Conservation (phyloP, 2,329 filamentous ascomycete genomes). For the Colletotrichum gloeosporioides region DNA sequence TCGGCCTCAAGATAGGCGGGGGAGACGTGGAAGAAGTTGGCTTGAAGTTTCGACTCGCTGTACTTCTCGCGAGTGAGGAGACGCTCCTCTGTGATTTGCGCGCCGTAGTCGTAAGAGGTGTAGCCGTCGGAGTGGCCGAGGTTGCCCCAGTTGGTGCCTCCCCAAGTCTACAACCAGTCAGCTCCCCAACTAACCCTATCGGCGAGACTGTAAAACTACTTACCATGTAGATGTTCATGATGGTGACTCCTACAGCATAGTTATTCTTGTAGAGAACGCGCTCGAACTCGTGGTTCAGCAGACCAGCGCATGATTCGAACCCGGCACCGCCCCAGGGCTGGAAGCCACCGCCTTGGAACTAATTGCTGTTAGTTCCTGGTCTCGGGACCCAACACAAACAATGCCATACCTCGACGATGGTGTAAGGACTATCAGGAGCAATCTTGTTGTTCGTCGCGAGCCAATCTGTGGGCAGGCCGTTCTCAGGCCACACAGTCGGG, state of each 20-base stretch:
- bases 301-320: slow-evolving; percentile 66
- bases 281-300: slow-evolving; percentile 72
- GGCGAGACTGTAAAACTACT: no score
- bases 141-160: slow-evolving; percentile 82
- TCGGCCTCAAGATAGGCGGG: slow-evolving; percentile 68
- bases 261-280: slow-evolving; percentile 78
- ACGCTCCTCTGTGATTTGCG: slow-evolving; percentile 67
- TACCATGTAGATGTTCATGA: slow-evolving; percentile 78
- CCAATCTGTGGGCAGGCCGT: slow-evolving; percentile 62
- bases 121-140: slow-evolving; percentile 68
- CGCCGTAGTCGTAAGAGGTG: slow-evolving; percentile 54
- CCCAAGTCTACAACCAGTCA: slow-evolving; percentile 54
- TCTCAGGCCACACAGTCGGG: slow-evolving; percentile 62
- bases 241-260: slow-evolving; percentile 64
- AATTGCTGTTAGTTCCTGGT: background rate
- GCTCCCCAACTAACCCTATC: no score
- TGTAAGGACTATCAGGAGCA: slow-evolving; percentile 70
- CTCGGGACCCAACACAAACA: no score
- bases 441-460: slow-evolving; percentile 60
- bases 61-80: slow-evolving; percentile 73
- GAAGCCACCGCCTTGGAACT: slow-evolving; percentile 68
- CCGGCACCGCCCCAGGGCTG: slow-evolving; percentile 75
- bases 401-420: slow-evolving; percentile 63
- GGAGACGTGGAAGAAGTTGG: slow-evolving; percentile 73
- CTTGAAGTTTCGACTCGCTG: slow-evolving; percentile 73